Evolutionary conservation across 306 rosid species (phyloP).

Genomic region (Fagus crenata): DNA sequence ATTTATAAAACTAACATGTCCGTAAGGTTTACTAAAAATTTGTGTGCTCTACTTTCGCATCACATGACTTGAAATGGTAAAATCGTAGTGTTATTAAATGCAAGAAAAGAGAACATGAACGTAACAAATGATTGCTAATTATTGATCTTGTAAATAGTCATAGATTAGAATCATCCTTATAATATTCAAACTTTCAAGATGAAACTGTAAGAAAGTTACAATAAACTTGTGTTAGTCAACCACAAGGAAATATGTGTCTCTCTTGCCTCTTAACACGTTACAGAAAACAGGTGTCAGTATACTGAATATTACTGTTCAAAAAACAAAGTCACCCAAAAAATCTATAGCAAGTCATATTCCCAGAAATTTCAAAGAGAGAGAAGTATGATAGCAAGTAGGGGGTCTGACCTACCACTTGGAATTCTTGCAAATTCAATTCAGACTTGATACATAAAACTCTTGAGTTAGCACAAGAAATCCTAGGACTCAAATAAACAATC

Average conservation of each 20-base stretch:
- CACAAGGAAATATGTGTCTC: not conserved
- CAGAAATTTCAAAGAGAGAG: not conserved
- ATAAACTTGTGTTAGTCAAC: not conserved
- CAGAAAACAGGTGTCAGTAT: too few relatives aligned
- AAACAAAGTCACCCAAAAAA: not conserved
- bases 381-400: not conserved
- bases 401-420: not conserved
- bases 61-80: not conserved
- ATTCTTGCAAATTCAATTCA: constrained; percentile 1
- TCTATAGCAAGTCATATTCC: not conserved
- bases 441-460: not conserved
- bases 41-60: not conserved
- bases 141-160: not conserved
- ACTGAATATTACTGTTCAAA: too few relatives aligned
- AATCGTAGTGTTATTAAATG: not conserved
- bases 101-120: not conserved
- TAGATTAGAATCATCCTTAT: not conserved
- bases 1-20: not conserved
- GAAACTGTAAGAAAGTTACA: not conserved
- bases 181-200: not conserved
- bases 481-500: not conserved
- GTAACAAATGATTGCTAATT: not conserved
- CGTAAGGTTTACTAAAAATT: not conserved
- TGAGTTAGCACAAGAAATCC: not conserved
- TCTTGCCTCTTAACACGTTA: not conserved